Conservation (phyloP, 495 filamentous ascomycete genomes). For the Stereocaulon alpinum region DNA sequence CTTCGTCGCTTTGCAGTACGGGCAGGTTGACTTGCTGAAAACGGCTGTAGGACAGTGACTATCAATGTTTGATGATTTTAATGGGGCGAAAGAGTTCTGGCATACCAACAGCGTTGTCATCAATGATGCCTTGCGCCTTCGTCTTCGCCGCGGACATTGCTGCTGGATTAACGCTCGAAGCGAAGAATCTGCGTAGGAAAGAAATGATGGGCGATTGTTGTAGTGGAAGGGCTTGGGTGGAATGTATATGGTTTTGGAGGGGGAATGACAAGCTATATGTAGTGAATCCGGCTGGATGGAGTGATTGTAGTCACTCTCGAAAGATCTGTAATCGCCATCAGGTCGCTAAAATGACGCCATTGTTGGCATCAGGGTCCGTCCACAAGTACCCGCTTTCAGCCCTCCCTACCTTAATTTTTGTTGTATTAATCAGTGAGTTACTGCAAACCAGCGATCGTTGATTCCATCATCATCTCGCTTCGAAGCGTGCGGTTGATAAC, state of each 20-base stretch:
- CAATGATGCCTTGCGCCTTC: slow-evolving; percentile 78
- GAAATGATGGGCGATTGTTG: slow-evolving; percentile 46
- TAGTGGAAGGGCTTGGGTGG: not conserved
- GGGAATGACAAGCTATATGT: not conserved
- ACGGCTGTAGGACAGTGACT: slow-evolving; percentile 46
- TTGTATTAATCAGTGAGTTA: not conserved
- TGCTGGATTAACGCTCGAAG: slow-evolving; percentile 47
- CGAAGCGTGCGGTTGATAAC: not conserved
- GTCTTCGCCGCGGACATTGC: slow-evolving; percentile 77
- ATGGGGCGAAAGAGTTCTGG: slow-evolving; percentile 17
- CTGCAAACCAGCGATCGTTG: not conserved
- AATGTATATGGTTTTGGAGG: not conserved
- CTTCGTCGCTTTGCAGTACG: slow-evolving; percentile 84
- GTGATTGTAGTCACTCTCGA: not conserved
- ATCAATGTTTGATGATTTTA: not conserved
- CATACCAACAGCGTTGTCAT: slow-evolving; percentile 84
- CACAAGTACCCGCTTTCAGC: not conserved
- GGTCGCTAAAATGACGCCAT: slow-evolving; percentile 8
- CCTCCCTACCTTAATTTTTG: not conserved
- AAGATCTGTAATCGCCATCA: not conserved
- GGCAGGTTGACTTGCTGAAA: slow-evolving; percentile 95
- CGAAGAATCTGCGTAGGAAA: slow-evolving; percentile 73
- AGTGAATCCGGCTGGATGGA: not conserved
- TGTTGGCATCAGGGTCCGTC: not conserved
- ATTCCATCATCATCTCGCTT: slow-evolving; percentile 4